Percentiles rank a stretch among this genome's conserved stretches.
Conservation (phyloP, 345 rosid species). For the Cardamine occulta region DNA sequence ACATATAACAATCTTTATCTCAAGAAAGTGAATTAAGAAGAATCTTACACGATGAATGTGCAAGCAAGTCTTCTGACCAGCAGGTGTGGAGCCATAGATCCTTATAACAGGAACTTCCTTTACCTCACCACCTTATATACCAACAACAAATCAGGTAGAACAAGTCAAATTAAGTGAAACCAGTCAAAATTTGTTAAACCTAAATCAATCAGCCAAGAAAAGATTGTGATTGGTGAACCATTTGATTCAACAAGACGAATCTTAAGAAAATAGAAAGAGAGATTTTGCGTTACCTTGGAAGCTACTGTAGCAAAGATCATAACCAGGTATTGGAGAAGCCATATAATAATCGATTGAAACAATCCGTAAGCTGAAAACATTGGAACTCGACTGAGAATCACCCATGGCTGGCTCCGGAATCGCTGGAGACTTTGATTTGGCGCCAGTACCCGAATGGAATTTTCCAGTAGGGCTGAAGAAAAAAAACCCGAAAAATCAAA, state of each 20-base stretch:
- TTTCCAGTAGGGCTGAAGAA: neutral
- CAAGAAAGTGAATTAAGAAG: neutral
- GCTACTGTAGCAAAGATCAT: conserved; percentile 78
- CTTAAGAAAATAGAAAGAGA: neutral
- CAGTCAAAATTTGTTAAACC: neutral
- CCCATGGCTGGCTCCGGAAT: conserved; percentile 40
- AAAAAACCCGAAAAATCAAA: neutral
- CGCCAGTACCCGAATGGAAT: conserved; percentile 12
- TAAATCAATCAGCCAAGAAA: neutral
- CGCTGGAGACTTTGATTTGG: conserved; percentile 16
- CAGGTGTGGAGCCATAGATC: conserved; percentile 87
- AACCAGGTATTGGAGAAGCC: conserved; percentile 77
- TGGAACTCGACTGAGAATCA: conserved; percentile 55
- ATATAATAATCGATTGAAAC: conserved; percentile 83
- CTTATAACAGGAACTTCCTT: conserved; percentile 86
- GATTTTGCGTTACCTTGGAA: conserved; percentile 62
- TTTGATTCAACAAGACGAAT: neutral
- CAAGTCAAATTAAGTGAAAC: neutral
- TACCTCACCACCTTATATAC: conserved; percentile 71
- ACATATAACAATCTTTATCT: neutral
- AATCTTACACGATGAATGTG: conserved; percentile 78
- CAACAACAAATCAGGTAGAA: neutral
- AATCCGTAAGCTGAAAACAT: conserved; percentile 74
- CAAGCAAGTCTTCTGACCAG: conserved; percentile 94
- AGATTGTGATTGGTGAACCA: neutral